Base-by-base conservation (phyloP, 305 asterid genomes). In the Solanum hybrid region DNA sequence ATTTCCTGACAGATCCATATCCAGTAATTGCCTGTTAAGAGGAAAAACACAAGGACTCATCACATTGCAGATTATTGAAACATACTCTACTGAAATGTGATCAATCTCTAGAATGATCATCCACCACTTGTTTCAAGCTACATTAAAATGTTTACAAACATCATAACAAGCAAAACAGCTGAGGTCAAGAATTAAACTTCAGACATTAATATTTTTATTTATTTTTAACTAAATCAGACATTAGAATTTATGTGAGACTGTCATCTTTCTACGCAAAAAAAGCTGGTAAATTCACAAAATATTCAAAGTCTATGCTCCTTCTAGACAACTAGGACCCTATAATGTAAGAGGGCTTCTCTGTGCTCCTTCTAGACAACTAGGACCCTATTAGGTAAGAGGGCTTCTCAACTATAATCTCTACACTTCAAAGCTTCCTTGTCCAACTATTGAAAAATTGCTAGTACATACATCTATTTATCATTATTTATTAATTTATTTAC, bases 1-100 rank as follows among this genome's bases (percentile, higher is more conserved):
- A 87, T 80, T 93, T 91, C 99, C 99, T 5, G 96, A 92, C 34
- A 97, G 94, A 89, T 91, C 92, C 94, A 90, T 92, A 86, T 90
- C 87, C 71, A 95, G 84, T 87, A 97, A 90, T 89, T 90, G 90
- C 92, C 99, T 97, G 96, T 90, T 74, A 87, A 90, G 40, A 88
- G 89, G 36, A 85, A 36, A 69, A 89, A 86, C 79, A 39, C 69
- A 79, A 26, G 34, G 24, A 36, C 71, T 77, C 37, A 76, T 88
- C 26, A 9, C 34, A 73, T 42, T 46, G 51, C 89, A 88, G 31
- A 40, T 88, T 78, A 64, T 51, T 84, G 88, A 67, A 89, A 75
- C 88, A 86, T 42, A 51, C 35, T 89, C 36, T 76, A 87, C 22
- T 26, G 33, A 75, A 75, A 69, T 31, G 89, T 22, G 74, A 67